Percentiles rank a stretch among this genome's conserved stretches.
phyloP scores from a whole-genome alignment of 306 rosid species.

The Ochetophila trinervis region DNA sequence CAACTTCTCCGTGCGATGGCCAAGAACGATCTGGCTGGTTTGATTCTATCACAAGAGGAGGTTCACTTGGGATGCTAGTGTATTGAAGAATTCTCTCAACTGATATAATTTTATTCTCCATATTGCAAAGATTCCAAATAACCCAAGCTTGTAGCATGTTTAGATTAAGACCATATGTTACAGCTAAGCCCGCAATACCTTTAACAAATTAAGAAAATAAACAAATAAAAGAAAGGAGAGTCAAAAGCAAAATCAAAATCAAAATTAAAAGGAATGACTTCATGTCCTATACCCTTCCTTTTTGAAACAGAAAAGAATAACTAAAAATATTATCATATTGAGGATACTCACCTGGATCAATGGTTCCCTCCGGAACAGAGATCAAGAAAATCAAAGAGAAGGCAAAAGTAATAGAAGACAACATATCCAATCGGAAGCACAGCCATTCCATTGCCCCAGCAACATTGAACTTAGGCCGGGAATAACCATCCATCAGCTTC shows the following conservation, averaged over 20 bases:
- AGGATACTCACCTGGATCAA: slow-evolving; percentile 49
- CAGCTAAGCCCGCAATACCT: slow-evolving; percentile 86
- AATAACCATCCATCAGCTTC: slow-evolving; percentile 55
- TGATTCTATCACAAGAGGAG: slow-evolving; percentile 60
- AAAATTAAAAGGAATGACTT: not conserved
- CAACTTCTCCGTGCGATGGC: slow-evolving; percentile 74
- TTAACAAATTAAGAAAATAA: slow-evolving; percentile 9
- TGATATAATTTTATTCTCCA: slow-evolving; percentile 83
- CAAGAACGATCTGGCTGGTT: slow-evolving; percentile 55
- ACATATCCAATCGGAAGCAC: slow-evolving; percentile 54
- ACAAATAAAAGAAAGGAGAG: not conserved
- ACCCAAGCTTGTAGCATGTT: slow-evolving; percentile 43
- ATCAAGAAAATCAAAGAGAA: slow-evolving; percentile 55
- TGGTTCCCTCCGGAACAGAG: slow-evolving; percentile 50
- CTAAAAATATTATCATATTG: not conserved
- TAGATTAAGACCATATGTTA: slow-evolving; percentile 74
- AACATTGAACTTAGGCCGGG: slow-evolving; percentile 49
- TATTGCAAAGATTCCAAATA: slow-evolving; percentile 49
- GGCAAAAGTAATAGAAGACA: slow-evolving; percentile 56
- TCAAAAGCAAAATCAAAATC: too few relatives aligned
- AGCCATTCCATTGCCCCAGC: slow-evolving; percentile 66
- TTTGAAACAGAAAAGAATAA: not conserved
- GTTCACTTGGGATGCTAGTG: slow-evolving; percentile 63
- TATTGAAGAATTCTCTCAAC: slow-evolving; percentile 84
- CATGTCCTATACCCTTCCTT: not conserved